Base-by-base conservation (phyloP, 257 asterid genomes). In the Penstemon barbatus region DNA sequence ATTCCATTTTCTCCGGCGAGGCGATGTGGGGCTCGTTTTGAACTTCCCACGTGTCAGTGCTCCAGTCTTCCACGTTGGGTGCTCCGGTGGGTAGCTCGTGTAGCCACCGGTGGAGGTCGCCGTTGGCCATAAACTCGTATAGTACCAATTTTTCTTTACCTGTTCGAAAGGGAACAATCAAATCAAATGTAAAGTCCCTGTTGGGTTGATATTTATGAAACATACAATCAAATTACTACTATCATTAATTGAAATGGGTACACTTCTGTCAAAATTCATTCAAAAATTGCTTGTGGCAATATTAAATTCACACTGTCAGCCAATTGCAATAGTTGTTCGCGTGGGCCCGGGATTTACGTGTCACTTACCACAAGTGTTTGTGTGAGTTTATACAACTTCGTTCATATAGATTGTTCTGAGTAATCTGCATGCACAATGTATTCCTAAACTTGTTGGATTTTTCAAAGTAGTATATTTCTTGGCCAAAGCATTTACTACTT, bases 21-120 rank as follows among this genome's bases (percentile, higher is more conserved):
- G 82, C 8, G 10, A 12, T 11, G 7, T 72, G 76, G 42, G 86
- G 7, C 25, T 75, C 87, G 3, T 57, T 69, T 11, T 79, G 95
- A 43, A 81, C 72, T 78, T 90, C 96, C 99, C 97, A 93, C 19
- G 96, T 87, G 83, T 93, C 99, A 46, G 80, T 72, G 69, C 91
- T 90, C 99, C 99, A 93, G 59, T 93, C 99, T 49, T 93, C 99
- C 44, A 90, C 85, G 57, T 90, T 83, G 48, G 84, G 82, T 6
- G 75, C 75, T 33, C 96, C 99, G 0, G 92, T 37, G 4, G 96
- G 99, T 46, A 93, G 97, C 74, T 85, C 97, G 48, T 90, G 96
- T 61, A 90, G 76, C 99, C 97, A 90, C 11, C 99, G 84, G 74
- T 85, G 94, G 74, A 93, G 95, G 71, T 93, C 96, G 5, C 99